Evolutionary conservation across 2,329 filamentous ascomycete genomes (phyloP).

Genomic region (Decorospora gaudefroyi): DNA sequence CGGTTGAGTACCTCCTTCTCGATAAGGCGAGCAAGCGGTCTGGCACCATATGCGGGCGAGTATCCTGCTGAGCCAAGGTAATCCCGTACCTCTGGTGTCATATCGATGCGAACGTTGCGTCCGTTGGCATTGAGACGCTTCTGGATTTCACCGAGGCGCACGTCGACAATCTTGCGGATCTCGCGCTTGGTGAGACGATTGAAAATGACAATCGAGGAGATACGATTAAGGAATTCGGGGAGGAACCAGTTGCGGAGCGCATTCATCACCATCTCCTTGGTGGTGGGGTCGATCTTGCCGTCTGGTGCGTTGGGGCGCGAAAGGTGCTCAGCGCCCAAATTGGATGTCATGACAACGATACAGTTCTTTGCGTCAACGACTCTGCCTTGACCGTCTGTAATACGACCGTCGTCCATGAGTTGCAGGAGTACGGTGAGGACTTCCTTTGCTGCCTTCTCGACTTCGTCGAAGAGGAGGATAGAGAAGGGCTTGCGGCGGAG

Average conservation of each 20-base stretch:
- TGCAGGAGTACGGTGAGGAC: constrained; percentile 96
- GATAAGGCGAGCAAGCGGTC: constrained; percentile 85
- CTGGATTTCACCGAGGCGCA: constrained; percentile 87
- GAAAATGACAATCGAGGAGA: constrained; percentile 96
- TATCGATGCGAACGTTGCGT: constrained; percentile 81
- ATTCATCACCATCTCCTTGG: constrained; percentile 86
- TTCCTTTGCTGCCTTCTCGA: constrained; percentile 98
- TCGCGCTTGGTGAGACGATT: constrained; percentile 89
- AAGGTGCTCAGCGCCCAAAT: constrained; percentile 94
- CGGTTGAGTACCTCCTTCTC: constrained; percentile 97
- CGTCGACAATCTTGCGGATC: constrained; percentile 93
- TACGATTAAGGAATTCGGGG: constrained; percentile 97
- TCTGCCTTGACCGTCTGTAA: constrained; percentile 96
- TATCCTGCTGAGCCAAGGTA: constrained; percentile 92
- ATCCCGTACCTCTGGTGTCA: constrained; percentile 84
- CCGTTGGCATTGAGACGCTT: constrained; percentile 83
- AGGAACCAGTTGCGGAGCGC: constrained; percentile 94
- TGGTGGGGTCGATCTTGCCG: constrained; percentile 83
- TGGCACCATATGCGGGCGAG: constrained; percentile 91
- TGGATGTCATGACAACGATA: constrained; percentile 99
- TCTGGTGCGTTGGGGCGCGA: constrained; percentile 75
- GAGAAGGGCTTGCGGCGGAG: constrained; percentile 95
- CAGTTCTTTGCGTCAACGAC: constrained; percentile 96
- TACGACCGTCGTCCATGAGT: constrained; percentile 98
- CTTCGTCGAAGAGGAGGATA: constrained; percentile 95